Percentiles rank a stretch among this genome's conserved stretches.
Evolutionary conservation across 192 early-diverging fungal species (phyloP).

Genomic region (Gryganskiella cystojenkinii): DNA sequence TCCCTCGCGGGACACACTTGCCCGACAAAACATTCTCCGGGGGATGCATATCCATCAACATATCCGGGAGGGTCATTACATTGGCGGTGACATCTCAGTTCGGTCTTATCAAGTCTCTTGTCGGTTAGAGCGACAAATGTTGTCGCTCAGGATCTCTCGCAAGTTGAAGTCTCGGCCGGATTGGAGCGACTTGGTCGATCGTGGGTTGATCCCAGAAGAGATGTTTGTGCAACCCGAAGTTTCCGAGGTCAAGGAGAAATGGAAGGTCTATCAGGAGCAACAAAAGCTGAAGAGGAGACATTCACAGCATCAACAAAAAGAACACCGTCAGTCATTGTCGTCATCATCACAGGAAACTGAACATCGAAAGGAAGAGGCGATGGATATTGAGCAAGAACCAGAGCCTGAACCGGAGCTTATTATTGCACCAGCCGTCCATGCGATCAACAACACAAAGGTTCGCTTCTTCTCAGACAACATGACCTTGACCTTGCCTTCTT

Average conservation of each 20-base stretch:
- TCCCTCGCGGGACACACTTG: constrained; percentile 29
- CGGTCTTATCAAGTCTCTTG: constrained; percentile 27
- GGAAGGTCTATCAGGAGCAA: constrained; percentile 14
- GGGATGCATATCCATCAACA: constrained; percentile 37
- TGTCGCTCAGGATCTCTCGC: constrained; percentile 22
- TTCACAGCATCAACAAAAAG: neutral
- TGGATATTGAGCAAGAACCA: neutral
- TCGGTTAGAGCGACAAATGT: constrained; percentile 32
- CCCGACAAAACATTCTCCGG: constrained; percentile 28
- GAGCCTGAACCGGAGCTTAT: neutral
- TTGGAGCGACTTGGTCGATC: constrained; percentile 33
- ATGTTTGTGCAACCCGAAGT: constrained; percentile 28
- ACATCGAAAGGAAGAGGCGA: too few species aligned
- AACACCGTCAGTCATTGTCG: too few species aligned
- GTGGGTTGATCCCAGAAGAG: constrained; percentile 35
- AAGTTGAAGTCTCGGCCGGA: constrained; percentile 25
- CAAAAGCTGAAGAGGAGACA: constrained; percentile 7
- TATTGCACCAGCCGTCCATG: too few species aligned
- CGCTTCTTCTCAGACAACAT: too few species aligned
- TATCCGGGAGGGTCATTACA: constrained; percentile 36
- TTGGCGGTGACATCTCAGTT: constrained; percentile 17
- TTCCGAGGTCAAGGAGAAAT: constrained; percentile 11
- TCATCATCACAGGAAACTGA: too few species aligned
- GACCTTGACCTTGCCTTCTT: too few species aligned
- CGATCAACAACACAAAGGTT: too few species aligned